Evolutionary conservation across 2,329 filamentous ascomycete genomes (phyloP), one percentile per base, ranked within the genome.

Genomic region (Sphaerulina musiva): DNA sequence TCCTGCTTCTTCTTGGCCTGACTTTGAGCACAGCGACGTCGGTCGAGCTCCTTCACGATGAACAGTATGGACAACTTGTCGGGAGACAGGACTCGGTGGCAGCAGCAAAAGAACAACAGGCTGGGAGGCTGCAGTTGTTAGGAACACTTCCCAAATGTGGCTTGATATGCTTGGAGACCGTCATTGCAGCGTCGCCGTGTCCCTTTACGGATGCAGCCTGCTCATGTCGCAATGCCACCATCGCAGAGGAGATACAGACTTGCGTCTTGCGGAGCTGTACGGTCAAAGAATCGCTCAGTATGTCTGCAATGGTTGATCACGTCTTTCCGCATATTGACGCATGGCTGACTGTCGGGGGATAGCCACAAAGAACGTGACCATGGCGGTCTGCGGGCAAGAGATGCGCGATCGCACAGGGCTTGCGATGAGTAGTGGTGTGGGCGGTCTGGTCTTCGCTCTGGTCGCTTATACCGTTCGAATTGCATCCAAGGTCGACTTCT

Each of bases 321-420:
- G 9, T 14, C 20, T 17, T 31, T 26, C 10, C 10, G 20, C 29
- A 6, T 34, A 14, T 10, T 23, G 42, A 46, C 1, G 40, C 36
- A 40, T 10, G 11, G 36, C 23, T 31, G 10, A 44, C 49, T 38
- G 14, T 2, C 23, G 14, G 14, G 4, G 10, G 17, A 39, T 17
- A 59, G 57, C 52, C 10, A 55, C 53, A 12, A 59, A 59, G 32
- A 59, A 59, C 23, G 48, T 53, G 5, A 58, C 49, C 9, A 32
- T 46, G 31, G 53, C 46, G n/a, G 47, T 59, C 31, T 59, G 58
- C 50, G 17, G 55, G 8, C 43, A 56, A 20, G 45, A 55, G 6
- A 46, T 54, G 4, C 45, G 41, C 40, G 20, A 20, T 12, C 17
- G 23, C 26, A 10, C 34, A 23, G 32, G 48, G 14, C 11, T 36